A percentile compares a stretch with the other conserved stretches of the same genome.
phyloP scores from a whole-genome alignment of 2,329 filamentous ascomycete genomes.

The Ophiostoma piceae region DNA sequence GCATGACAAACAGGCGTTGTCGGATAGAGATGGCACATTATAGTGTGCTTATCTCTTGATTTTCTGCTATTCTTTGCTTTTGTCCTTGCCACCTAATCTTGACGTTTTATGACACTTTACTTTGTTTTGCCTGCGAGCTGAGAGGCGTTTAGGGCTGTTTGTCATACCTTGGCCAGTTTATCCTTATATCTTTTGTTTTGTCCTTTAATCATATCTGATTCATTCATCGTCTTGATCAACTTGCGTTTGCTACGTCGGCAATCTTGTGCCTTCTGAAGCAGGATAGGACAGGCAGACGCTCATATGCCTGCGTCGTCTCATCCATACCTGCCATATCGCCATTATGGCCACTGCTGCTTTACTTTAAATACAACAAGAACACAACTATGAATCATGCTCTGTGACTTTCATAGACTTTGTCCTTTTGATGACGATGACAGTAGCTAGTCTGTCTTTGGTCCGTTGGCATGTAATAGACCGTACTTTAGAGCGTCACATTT shows the following conservation, averaged over 20 bases:
- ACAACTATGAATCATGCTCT: background rate
- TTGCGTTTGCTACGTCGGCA: background rate
- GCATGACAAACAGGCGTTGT: slow-evolving; percentile 5
- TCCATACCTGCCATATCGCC: no score
- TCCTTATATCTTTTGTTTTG: background rate
- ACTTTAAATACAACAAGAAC: no score
- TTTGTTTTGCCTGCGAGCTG: slow-evolving; percentile 13
- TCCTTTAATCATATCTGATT: background rate
- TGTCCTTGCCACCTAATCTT: background rate
- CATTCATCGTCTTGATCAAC: background rate
- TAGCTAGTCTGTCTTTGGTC: background rate
- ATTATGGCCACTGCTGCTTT: background rate
- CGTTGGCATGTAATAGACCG: background rate
- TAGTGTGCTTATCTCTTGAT: background rate
- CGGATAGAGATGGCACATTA: background rate
- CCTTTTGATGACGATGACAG: background rate
- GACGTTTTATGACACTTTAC: slow-evolving; percentile 12
- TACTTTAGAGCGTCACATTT: no score
- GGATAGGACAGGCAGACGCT: background rate
- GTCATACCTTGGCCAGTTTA: background rate
- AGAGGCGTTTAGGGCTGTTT: slow-evolving; percentile 1
- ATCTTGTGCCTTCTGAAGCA: background rate
- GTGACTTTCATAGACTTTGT: background rate
- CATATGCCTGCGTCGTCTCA: background rate
- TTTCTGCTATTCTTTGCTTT: background rate